Conservation (phyloP, 495 filamentous ascomycete genomes). For the Penicillium paxilli region DNA sequence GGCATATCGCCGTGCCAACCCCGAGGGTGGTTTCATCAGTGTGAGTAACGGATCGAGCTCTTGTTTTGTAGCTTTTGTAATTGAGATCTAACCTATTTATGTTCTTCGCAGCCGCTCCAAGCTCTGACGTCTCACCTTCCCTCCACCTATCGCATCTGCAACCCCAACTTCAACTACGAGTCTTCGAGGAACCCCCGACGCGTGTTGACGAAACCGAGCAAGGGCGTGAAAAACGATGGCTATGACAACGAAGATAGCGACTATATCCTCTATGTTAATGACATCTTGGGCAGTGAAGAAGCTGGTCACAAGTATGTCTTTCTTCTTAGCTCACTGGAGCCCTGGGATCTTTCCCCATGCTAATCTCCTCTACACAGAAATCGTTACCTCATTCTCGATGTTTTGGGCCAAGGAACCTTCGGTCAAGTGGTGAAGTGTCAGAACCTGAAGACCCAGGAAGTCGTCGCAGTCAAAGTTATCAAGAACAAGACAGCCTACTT, state of each 20-base stretch:
- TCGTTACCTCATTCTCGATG: slow-evolving; percentile 96
- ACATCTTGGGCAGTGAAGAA: slow-evolving; percentile 97
- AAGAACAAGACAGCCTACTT: slow-evolving; percentile 99
- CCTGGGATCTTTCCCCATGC: background rate
- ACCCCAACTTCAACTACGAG: slow-evolving; percentile 97
- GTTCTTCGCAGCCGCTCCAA: slow-evolving; percentile 79
- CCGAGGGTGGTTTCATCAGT: slow-evolving; percentile 98
- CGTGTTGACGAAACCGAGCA: slow-evolving; percentile 99
- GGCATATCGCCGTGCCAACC: slow-evolving; percentile 88
- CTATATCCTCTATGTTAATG: slow-evolving; percentile 99
- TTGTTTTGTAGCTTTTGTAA: too few relatives aligned
- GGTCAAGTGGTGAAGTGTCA: slow-evolving; percentile 99
- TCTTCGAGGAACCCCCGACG: slow-evolving; percentile 96
- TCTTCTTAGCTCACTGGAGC: too few relatives aligned
- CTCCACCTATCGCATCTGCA: slow-evolving; percentile 96
- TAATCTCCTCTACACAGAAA: slow-evolving; percentile 59
- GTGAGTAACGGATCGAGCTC: too few relatives aligned
- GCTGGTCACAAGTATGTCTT: slow-evolving; percentile 84
- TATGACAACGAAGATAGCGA: slow-evolving; percentile 99
- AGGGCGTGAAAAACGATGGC: slow-evolving; percentile 97
- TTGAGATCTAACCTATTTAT: slow-evolving; percentile 13
- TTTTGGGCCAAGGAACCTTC: slow-evolving; percentile 97
- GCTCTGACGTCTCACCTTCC: slow-evolving; percentile 92
- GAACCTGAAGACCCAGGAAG: slow-evolving; percentile 96
- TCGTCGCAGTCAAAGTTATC: slow-evolving; percentile 98